Base-by-base conservation (phyloP, 2,329 filamentous ascomycete species). In the Lecanicillium sp. region DNA sequence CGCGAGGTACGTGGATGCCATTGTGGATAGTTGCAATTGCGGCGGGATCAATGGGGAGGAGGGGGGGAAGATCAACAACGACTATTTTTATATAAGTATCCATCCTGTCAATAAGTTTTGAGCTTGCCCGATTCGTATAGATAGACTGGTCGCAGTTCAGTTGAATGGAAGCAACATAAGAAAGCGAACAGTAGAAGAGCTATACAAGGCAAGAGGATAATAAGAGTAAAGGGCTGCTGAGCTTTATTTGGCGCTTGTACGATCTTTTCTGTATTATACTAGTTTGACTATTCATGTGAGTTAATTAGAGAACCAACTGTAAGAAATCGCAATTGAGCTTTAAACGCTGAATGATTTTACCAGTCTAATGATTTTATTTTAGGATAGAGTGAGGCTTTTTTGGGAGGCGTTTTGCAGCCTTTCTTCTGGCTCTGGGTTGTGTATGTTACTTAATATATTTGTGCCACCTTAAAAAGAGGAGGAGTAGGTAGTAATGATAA, bases 371-470 rank as follows among this genome's bases (percentile, higher is more conserved):
- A n/a, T n/a, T n/a, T n/a, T 27, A 42, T 42, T 42, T 12, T 9
- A 42, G 26, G 10, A 42, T 42, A 42, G 39, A 42, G 39, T 42
- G 26, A 42, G 39, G 38, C 19, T 32, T 32, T 42, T 32, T 42
- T 42, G 17, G 39, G 9, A 3, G n/a, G 39, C 39, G 26, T 14
- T 42, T 42, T 42, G 39, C 17, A 42, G 39, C 39, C 39, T 21
- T 42, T 42, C 39, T 30, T 30, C 39, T 42, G 26, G 38, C n/a
- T 42, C 12, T 32, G 11, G 39, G 39, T 27, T 32, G 39, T 42
- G 39, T 27, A 42, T 42, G 26, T 42, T 24, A 42, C 39, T 30
- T 32, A 30, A 42, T 42, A 32, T 42, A 42, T 42, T 42, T 30
- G 17, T 30, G 39, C 39, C 26, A 32, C 39, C 37, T 39, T 5